phyloP scores from a whole-genome alignment of 495 filamentous ascomycete genomes.

The Podospora sp. region DNA sequence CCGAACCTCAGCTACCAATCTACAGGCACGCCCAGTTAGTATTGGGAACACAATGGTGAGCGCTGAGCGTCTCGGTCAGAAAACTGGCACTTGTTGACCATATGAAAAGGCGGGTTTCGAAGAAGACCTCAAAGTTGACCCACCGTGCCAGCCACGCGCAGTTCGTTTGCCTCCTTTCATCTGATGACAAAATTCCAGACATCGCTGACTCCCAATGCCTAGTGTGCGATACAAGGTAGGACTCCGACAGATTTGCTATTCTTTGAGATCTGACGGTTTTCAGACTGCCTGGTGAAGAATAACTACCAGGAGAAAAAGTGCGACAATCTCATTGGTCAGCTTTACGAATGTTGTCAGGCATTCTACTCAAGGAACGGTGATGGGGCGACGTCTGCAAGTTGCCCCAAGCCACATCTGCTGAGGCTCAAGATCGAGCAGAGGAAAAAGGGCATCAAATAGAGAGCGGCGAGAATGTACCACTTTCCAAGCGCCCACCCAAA shows the following conservation, averaged over 20 bases:
- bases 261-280: not conserved
- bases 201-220: slow-evolving; percentile 12
- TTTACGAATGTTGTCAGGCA: slow-evolving; percentile 91
- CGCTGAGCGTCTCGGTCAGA: not conserved
- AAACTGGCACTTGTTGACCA: not conserved
- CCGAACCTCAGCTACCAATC: not conserved
- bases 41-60: slow-evolving; percentile 3
- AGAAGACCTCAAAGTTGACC: slow-evolving; percentile 72
- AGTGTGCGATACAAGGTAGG: slow-evolving; percentile 90
- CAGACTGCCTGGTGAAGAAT: slow-evolving; percentile 82
- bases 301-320: slow-evolving; percentile 90
- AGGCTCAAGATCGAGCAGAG: slow-evolving; percentile 87
- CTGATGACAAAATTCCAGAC: slow-evolving; percentile 17
- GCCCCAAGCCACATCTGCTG: slow-evolving; percentile 79
- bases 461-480: slow-evolving; percentile 42
- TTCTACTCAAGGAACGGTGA: slow-evolving; percentile 87
- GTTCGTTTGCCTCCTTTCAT: slow-evolving; percentile 55
- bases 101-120: slow-evolving; percentile 45
- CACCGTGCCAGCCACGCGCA: slow-evolving; percentile 86
- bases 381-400: slow-evolving; percentile 74
- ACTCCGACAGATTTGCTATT: not conserved
- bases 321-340: slow-evolving; percentile 75
- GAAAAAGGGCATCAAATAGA: slow-evolving; percentile 39
- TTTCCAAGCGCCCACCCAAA: slow-evolving; percentile 50
- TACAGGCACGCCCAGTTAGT: not conserved